Evolutionary conservation across 805 yeast genomes (phyloP), one percentile per base, ranked within the genome.

Genomic region (Hanseniaspora clermontiae): DNA sequence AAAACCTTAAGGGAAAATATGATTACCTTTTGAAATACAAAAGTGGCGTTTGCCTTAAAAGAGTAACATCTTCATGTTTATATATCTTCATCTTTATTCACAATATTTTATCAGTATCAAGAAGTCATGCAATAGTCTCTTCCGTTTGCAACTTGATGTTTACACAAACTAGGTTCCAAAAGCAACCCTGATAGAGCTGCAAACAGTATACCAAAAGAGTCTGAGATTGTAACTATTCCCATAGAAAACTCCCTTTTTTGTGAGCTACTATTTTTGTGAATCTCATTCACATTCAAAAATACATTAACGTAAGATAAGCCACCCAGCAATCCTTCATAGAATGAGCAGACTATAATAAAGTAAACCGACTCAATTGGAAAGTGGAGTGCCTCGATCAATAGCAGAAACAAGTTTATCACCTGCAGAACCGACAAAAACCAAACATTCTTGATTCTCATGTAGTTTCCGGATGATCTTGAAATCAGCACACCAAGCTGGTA

Each of bases 401-500:
- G 75, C 1, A 86, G 43, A 0, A 72, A 50, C 29, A 90, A 72
- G 66, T 90, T 91, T 34, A 79, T 12, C 8, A 74, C 64, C 68
- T 91, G 98, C 43, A 91, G 72, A 0, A 76, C 34, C 0, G 95
- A 77, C 8, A 89, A 78, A 19, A 79, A 43, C 67, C 83, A 82
- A 6, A 91, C 72, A 9, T 74, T 71, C 52, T 68, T 73, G 40
- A 90, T 67, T 49, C 95, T 72, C 29, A 86, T 62, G 57, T 83
- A 72, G 2, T 81, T 73, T 0, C 87, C 82, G 1, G 96, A 87
- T 0, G 97, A 87, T 57, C 97, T 74, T 3, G 97, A 88, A 1
- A 91, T 77, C 64, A 91, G 89, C 0, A 91, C 98, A 9, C 98
- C 98, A 3, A 88, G 65, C 67, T 91, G 97, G 63, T 91, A 91